These are phyloP conservation scores for Dryadomyces quercus-mongolicae DNA, from an alignment of 2,329 filamentous ascomycete genomes.

Conservation along the genomic window DNA sequence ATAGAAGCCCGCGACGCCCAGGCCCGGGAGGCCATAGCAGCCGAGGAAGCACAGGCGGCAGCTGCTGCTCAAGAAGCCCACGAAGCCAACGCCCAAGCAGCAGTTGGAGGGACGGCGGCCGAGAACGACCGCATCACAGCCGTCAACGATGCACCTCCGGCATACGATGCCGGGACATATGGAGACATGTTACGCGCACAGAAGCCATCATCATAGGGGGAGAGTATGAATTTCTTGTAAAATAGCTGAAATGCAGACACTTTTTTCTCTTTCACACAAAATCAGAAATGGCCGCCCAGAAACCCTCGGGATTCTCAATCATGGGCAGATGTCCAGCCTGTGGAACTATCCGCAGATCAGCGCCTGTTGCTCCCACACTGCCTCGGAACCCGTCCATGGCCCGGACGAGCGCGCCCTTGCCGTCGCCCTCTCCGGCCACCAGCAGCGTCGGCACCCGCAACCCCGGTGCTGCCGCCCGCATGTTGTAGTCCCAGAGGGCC, in stretches of 20 bases:
- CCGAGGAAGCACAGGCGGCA: not conserved
- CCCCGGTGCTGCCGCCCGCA: conserved; percentile 41
- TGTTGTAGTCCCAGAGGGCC: conserved; percentile 60
- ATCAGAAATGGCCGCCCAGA: conserved; percentile 20
- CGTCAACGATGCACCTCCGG: not conserved
- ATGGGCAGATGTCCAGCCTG: conserved; percentile 73
- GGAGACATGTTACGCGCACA: not conserved
- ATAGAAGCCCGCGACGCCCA: not conserved
- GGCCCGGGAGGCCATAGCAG: not conserved
- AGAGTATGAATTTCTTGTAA: no score
- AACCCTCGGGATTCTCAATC: conserved; percentile 53
- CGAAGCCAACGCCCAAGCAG: no score
- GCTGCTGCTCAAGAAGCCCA: no score
- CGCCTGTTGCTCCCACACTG: conserved; percentile 39
- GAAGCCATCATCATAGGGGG: no score
- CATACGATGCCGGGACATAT: not conserved
- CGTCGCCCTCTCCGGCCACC: conserved; percentile 62
- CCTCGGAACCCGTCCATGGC: conserved; percentile 66
- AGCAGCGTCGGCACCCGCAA: conserved; percentile 52
- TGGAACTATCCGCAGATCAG: conserved; percentile 52
- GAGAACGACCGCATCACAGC: not conserved
- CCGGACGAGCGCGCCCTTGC: conserved; percentile 56
- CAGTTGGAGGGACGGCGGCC: not conserved
- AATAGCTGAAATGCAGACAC: no score
- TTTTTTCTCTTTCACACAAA: conserved; percentile 3